Percentiles rank a stretch among this genome's conserved stretches.
Conservation (phyloP, 257 asterid genomes). For the Vinca minor region DNA sequence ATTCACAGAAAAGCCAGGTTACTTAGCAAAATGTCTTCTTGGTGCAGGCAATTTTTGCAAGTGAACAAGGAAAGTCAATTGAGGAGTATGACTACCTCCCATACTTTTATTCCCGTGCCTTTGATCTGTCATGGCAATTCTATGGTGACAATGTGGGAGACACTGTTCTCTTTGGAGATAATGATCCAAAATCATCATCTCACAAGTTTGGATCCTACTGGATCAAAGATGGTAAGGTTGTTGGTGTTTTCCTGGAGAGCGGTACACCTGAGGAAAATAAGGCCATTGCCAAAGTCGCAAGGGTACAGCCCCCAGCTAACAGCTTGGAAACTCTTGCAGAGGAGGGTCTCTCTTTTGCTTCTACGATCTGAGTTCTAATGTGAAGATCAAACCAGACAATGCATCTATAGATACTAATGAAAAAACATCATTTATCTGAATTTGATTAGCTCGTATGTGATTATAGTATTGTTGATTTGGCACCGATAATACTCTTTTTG, state of each 20-base stretch:
- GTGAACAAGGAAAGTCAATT: conserved; percentile 47
- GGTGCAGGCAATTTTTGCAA: conserved; percentile 71
- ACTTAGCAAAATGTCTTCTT: too few species aligned
- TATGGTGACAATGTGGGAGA: conserved; percentile 85
- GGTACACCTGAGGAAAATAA: conserved; percentile 87
- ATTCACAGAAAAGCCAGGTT: too few species aligned
- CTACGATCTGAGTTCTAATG: conserved; percentile 39
- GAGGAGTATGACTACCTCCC: conserved; percentile 88
- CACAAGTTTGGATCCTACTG: conserved; percentile 88
- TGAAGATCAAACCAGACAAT: too few species aligned
- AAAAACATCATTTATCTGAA: not conserved
- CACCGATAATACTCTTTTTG: too few species aligned
- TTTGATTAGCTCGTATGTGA: not conserved
- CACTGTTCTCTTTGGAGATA: conserved; percentile 67
- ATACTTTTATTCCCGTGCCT: conserved; percentile 75
- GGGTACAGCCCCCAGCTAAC: conserved; percentile 53
- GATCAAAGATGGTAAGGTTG: conserved; percentile 78
- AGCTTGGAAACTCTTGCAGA: conserved; percentile 53
- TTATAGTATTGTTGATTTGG: not conserved
- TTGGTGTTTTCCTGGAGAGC: conserved; percentile 77
- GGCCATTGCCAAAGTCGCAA: conserved; percentile 77
- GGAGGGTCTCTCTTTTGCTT: conserved; percentile 70
- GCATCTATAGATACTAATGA: too few species aligned
- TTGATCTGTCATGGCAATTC: conserved; percentile 88
- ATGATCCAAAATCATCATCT: conserved; percentile 47